Base-by-base conservation (phyloP, 306 rosid species). In the Amphicarpaea edgeworthii region DNA sequence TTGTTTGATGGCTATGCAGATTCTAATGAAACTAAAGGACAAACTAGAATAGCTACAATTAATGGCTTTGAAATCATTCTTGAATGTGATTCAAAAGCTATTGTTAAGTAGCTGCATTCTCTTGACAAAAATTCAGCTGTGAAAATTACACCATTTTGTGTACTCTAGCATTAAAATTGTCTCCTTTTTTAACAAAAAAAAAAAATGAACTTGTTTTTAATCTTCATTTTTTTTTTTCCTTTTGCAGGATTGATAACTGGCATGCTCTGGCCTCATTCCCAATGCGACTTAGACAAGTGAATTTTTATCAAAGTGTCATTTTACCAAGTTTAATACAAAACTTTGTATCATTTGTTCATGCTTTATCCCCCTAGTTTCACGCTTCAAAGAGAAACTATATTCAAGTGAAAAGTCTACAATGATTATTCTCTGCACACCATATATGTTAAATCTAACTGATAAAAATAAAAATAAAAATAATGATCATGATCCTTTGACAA, bases 161-260 rank as follows among this genome's bases (percentile, higher is more conserved):
- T 68, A 17, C 32, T 58, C 47, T 70, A 30, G 54, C 41, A 17
- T 60, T 7, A n/a, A 30, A 60, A 7, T 3, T 23, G 24, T 59
- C 40, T 14, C 1, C 1, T 32, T 17, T 2, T 20, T 40, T 14
- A 28, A 2, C 2, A 28, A 28, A 28, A 28, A 0, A 28, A 28
- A 2, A 4, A 28, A 28, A 2, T 28, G 2, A 28, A 1, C 30
- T 1, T 28, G 1, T 28, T 28, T 28, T 28, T 28, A 2, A 28
- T 28, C 30, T 28, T 28, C 30, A n/a, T n/a, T n/a, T n/a, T 28
- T 28, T 28, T 28, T 28, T 28, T 3, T 3, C 30, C 3, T 26
- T 26, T 26, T 26, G 73, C 93, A 94, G 97, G 79, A 81, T 92
- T 30, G 97, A 92, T 81, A 95, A 95, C 73, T 95, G 98, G 98